Conservation (phyloP, 768 basidiomycete species). For the Cytidiella melzeri region DNA sequence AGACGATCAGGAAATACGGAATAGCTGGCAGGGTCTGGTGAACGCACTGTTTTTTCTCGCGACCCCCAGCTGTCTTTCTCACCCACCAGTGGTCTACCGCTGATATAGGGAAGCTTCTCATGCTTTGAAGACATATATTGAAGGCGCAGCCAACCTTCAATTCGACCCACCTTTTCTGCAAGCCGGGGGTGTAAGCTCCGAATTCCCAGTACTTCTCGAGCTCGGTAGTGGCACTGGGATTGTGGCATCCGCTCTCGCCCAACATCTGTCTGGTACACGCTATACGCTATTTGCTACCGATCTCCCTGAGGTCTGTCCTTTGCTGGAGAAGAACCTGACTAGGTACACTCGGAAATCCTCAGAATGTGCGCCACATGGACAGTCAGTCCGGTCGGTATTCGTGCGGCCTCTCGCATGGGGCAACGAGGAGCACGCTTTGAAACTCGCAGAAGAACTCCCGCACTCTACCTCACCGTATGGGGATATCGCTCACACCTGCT, state of each 20-base stretch:
- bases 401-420: constrained; percentile 75
- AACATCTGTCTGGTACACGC: constrained; percentile 10
- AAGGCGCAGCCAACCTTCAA: constrained; percentile 9
- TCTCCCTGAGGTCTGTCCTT: constrained; percentile 62
- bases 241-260: constrained; percentile 40
- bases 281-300: constrained; percentile 54
- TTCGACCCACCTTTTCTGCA: constrained; percentile 36
- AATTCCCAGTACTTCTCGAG: constrained; percentile 43
- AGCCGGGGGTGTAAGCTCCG: constrained; percentile 16
- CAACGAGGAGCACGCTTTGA: constrained; percentile 33
- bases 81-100: neutral
- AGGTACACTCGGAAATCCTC: constrained; percentile 4
- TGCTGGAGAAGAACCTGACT: constrained; percentile 38
- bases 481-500: constrained; percentile 3
- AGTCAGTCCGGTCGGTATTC: constrained; percentile 21
- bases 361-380: neutral
- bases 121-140: constrained; percentile 18
- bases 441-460: constrained; percentile 35
- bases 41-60: constrained; percentile 13
- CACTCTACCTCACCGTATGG: neutral
- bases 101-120: constrained; percentile 24
- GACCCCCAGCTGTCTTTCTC: neutral
- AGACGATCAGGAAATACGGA: constrained; percentile 65
- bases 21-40: constrained; percentile 87
- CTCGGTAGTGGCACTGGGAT: constrained; percentile 77